A percentile compares a stretch with the other conserved stretches of the same genome.
Evolutionary conservation across 192 early-diverging fungal species (phyloP).

Genomic region (Diversispora epigaea): DNA sequence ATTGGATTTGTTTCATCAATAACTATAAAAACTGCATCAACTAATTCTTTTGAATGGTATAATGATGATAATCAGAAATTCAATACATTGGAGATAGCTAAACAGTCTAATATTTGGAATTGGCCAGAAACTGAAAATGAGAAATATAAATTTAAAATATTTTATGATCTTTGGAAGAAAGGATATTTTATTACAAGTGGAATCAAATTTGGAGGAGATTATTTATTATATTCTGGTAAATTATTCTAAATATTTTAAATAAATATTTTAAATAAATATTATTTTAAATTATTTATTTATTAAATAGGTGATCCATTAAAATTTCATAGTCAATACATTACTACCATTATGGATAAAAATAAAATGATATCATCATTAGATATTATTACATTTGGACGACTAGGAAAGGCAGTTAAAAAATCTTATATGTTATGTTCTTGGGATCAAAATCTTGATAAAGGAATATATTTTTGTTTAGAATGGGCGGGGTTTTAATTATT

Average conservation of each 20-base stretch:
- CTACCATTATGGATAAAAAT: slow-evolving; percentile 14
- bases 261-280: not conserved
- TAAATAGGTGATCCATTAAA: slow-evolving; percentile 22
- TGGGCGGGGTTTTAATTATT: slow-evolving; percentile 24
- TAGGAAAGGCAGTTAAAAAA: slow-evolving; percentile 21
- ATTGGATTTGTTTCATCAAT: slow-evolving; percentile 25
- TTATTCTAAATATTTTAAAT: not conserved
- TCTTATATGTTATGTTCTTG: slow-evolving; percentile 27
- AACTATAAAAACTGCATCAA: slow-evolving; percentile 21
- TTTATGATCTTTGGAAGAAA: slow-evolving; percentile 60
- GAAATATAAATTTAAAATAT: slow-evolving; percentile 49
- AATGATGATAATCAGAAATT: slow-evolving; percentile 18
- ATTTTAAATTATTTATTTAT: not conserved
- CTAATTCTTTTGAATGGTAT: slow-evolving; percentile 27
- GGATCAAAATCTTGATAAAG: slow-evolving; percentile 17
- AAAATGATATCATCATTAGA: slow-evolving; percentile 6
- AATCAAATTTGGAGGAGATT: slow-evolving; percentile 87
- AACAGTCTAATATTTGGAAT: slow-evolving; percentile 31
- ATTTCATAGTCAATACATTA: slow-evolving; percentile 24
- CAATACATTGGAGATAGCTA: slow-evolving; percentile 13
- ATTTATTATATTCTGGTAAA: slow-evolving; percentile 61
- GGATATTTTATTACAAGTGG: slow-evolving; percentile 71
- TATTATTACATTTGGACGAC: slow-evolving; percentile 29
- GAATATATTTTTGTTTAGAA: slow-evolving; percentile 16
- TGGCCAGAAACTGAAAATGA: slow-evolving; percentile 47